Percentiles rank a stretch among this genome's conserved stretches.
phyloP scores from a whole-genome alignment of 2,329 filamentous ascomycete species.

The Bipolaris sorokiniana region DNA sequence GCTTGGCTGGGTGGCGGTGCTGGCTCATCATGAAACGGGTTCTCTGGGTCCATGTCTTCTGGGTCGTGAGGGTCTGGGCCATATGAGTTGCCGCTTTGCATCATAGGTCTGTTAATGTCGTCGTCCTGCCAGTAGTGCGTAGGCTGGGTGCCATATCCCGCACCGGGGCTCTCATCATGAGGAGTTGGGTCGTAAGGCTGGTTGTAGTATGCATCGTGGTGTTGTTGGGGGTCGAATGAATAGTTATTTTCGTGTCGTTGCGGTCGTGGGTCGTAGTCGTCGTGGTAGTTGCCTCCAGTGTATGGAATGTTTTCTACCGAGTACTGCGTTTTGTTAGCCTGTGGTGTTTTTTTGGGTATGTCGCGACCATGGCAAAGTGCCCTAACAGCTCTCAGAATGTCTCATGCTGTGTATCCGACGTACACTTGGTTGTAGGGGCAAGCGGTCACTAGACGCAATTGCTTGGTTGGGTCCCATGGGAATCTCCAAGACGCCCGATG shows the following conservation, averaged over 20 bases:
- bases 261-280: constrained; percentile 56
- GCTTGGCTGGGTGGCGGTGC: constrained; percentile 60
- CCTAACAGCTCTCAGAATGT: background rate
- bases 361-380: constrained; percentile 1
- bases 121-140: constrained; percentile 69
- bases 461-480: constrained; percentile 65
- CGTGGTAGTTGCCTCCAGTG: constrained; percentile 66
- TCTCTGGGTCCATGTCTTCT: constrained; percentile 50
- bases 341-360: background rate
- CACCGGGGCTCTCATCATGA: constrained; percentile 64
- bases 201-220: constrained; percentile 87
- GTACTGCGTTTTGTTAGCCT: constrained; percentile 56
- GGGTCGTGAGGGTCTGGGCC: constrained; percentile 64
- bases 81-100: constrained; percentile 67
- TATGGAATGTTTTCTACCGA: constrained; percentile 74
- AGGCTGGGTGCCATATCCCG: constrained; percentile 55
- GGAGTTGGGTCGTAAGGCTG: constrained; percentile 77
- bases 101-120: constrained; percentile 76
- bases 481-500: constrained; percentile 64
- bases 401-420: constrained; percentile 48
- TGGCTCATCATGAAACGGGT: constrained; percentile 51
- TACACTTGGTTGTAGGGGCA: constrained; percentile 85
- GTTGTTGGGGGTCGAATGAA: constrained; percentile 78
- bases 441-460: constrained; percentile 72
- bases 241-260: constrained; percentile 67